Base-by-base conservation (phyloP, 164 flowering plant species). In the Vitis cinerea region DNA sequence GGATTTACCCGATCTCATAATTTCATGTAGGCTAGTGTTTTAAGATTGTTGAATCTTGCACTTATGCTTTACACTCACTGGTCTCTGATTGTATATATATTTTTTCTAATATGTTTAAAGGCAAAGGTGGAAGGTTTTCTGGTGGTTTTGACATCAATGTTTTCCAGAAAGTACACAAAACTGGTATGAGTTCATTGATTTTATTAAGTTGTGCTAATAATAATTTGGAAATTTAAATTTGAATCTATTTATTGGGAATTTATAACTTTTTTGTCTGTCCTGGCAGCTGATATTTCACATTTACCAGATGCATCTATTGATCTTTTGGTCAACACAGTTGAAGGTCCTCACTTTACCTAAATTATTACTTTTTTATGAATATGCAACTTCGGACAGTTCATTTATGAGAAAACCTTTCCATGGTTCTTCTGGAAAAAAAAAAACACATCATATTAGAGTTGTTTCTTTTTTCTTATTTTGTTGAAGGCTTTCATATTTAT, bases 61-160 rank as follows among this genome's bases (percentile, higher is more conserved):
- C 17, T 31, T 19, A 29, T 47, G 27, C 13, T 13, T 23, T 47
- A 14, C 31, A 50, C 49, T 3, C 31, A 3, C 13, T 13, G 4
- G 27, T 10, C 16, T 58, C 53, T 13, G 11, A 29, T 19, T 65
- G 10, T 52, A 48, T 10, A 0, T 37, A 37, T 37, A 37, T 37
- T 37, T 37, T 6, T 37, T 23, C 27, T 23, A 23, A 23, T 23
- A 0, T 23, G 27, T 23, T 23, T 72, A 72, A 71, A 93, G 98
- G 98, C 64, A 84, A 88, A 54, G 86, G 83, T 47, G 88, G 97
- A 8, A 88, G 75, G 71, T 93, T 93, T 76, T 93, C 92, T 63
- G 97, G 92, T 70, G 98, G 98, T 37, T 90, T 93, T 60, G 98
- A 93, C 77, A 93, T 90, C 73, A 86, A 75, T 73, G 96, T 89